Evolutionary conservation across 768 basidiomycete genomes (phyloP).

Genomic region (Tricholoma hemisulphureum): DNA sequence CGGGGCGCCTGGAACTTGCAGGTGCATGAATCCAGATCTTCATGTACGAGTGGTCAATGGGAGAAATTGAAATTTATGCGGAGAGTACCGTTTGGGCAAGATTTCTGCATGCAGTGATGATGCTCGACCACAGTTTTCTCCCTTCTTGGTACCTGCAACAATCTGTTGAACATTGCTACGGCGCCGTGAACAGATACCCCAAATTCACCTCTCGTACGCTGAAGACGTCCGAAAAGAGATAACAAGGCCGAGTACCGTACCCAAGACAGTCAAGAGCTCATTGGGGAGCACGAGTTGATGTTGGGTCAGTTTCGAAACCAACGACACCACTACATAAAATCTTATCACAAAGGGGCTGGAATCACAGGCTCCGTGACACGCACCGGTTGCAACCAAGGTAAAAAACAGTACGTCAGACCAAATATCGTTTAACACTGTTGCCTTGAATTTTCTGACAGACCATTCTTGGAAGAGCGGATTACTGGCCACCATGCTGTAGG

Average conservation of each 20-base stretch:
- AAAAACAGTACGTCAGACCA: constrained; percentile 69
- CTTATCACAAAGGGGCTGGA: constrained; percentile 2
- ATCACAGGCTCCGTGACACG: too few species aligned
- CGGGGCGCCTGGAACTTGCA: constrained; percentile 38
- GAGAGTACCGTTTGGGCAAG: constrained; percentile 53
- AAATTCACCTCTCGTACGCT: constrained; percentile 63
- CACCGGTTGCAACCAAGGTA: constrained; percentile 54
- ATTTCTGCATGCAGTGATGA: constrained; percentile 55
- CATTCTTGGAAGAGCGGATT: constrained; percentile 48
- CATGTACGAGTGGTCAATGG: background rate
- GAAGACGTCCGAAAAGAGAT: constrained; percentile 73
- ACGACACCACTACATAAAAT: constrained; percentile 48
- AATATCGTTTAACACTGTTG: constrained; percentile 62
- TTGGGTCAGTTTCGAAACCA: constrained; percentile 49
- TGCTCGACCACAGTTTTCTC: constrained; percentile 67
- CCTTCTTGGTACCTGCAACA: constrained; percentile 64
- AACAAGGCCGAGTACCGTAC: constrained; percentile 70
- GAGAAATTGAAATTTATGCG: too few species aligned
- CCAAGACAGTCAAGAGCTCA: constrained; percentile 63
- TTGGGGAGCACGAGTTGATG: constrained; percentile 52
- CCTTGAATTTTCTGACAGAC: constrained; percentile 50
- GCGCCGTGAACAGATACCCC: background rate
- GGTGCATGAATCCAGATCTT: constrained; percentile 61
- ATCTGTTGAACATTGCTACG: background rate
- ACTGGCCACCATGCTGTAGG: constrained; percentile 45